Base-by-base conservation (phyloP, 2,329 filamentous ascomycete genomes). In the Exophiala lecanii-corni region DNA sequence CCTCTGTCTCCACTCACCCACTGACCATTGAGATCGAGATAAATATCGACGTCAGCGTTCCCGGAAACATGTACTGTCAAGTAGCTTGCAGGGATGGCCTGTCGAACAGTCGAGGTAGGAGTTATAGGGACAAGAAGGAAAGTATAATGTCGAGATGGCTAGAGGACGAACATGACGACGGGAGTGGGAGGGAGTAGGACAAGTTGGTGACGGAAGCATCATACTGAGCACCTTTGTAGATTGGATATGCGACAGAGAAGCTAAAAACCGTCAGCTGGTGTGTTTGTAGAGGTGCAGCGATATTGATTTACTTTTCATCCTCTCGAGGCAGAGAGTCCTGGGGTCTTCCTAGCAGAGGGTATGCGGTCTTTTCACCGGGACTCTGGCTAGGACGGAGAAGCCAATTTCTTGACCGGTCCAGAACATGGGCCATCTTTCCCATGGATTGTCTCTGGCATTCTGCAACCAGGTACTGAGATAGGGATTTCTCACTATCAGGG, bases 341-440 rank as follows among this genome's bases (percentile, higher is more conserved):
- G 7, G 80, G 75, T 59, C 79, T 72, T 41, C 81, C 81, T 36
- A 85, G 66, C 44, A 85, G 63, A 21, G 81, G 81, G 59, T 79
- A 85, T 3, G 81, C 75, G 19, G 70, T 70, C 38, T 71, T 70
- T n/a, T 76, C 71, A 23, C 75, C 71, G 2, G 80, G 9, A 83
- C 67, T 17, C 76, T 74, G 28, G 79, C 81, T 47, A 85, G 69
- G 37, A 85, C 64, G 5, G 76, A 74, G 51, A 85, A 74, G 32
- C 81, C 81, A 43, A 84, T 63, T 67, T 82, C 74, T 57, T 80
- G 72, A 23, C 85, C 84, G 5, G 82, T 86, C 73, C 82, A 89
- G 62, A 89, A 89, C 62, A 91, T 91, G 17, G 88, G 88, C 88
- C 88, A 94, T 65, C 79, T 76, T 41, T 79, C 75, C 87, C 87